Conservation (phyloP, 345 rosid species). For the Stellera chamaejasme region DNA sequence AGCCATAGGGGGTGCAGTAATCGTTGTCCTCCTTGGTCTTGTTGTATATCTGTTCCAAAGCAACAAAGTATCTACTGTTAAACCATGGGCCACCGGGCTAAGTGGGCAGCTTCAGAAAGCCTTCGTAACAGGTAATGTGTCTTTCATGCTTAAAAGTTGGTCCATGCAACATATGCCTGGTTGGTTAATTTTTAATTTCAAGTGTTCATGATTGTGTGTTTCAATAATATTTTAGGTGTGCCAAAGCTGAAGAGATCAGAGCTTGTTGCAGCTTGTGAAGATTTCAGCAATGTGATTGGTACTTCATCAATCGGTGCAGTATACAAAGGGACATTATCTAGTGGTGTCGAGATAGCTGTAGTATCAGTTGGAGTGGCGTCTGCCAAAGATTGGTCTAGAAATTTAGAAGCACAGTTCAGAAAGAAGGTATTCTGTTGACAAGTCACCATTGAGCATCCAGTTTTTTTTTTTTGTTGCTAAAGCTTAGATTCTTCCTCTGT, state of each 20-base stretch:
- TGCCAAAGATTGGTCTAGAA: constrained; percentile 50
- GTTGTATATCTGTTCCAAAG: constrained; percentile 31
- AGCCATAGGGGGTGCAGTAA: constrained; percentile 22
- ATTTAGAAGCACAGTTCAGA: constrained; percentile 56
- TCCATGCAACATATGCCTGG: not conserved
- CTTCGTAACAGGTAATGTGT: constrained; percentile 51
- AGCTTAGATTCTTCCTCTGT: constrained; percentile 3
- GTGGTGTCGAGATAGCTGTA: constrained; percentile 82
- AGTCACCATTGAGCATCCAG: not conserved
- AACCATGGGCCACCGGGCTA: constrained; percentile 81
- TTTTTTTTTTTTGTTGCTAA: not conserved
- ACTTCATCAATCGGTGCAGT: constrained; percentile 51
- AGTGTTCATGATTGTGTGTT: too few relatives aligned
- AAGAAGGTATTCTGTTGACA: constrained; percentile 41
- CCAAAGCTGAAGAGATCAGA: constrained; percentile 70
- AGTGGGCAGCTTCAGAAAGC: constrained; percentile 87
- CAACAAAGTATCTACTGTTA: constrained; percentile 45
- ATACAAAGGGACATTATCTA: constrained; percentile 81
- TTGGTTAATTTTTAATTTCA: too few relatives aligned
- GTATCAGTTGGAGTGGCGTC: constrained; percentile 42
- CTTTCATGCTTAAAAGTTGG: constrained; percentile 5
- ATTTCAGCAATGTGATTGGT: constrained; percentile 78
- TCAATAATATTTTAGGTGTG: constrained; percentile 43
- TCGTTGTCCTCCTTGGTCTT: constrained; percentile 25
- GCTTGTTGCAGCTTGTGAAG: constrained; percentile 81